A percentile compares a stretch with the other conserved stretches of the same genome.
Evolutionary conservation across 163 green algal genomes (phyloP).

Genomic region (Prototheca stagnorum): DNA sequence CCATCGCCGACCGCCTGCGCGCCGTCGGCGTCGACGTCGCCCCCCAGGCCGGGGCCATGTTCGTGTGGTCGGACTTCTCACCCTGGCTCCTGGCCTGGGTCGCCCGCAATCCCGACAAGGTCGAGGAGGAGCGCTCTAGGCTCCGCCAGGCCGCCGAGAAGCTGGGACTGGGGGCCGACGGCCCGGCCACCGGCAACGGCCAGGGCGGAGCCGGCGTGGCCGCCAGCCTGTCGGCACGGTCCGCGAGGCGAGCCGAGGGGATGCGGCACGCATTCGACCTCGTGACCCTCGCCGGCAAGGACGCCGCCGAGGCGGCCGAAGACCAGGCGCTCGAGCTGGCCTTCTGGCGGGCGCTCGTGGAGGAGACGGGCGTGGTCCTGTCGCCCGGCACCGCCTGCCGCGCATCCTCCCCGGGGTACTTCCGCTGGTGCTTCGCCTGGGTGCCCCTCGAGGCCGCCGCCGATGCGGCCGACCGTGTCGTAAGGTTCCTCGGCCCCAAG

Average conservation of each 20-base stretch:
- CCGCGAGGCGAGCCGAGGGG: background rate
- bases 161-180: background rate
- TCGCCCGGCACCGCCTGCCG: constrained; percentile 46
- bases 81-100: no score
- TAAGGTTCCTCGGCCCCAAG: background rate
- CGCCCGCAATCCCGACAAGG: no score
- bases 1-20: background rate
- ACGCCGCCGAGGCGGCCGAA: constrained; percentile 13
- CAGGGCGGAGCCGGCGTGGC: background rate
- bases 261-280: background rate
- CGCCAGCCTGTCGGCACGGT: background rate
- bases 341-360: constrained; percentile 27
- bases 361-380: constrained; percentile 27
- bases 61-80: constrained; percentile 55
- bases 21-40: constrained; percentile 34
- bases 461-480: background rate
- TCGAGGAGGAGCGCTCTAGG: no score
- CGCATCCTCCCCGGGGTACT: constrained; percentile 46
- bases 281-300: background rate
- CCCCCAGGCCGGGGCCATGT: constrained; percentile 35
- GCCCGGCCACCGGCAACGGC: background rate
- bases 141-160: background rate
- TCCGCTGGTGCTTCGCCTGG: constrained; percentile 61
- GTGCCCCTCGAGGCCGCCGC: constrained; percentile 14
- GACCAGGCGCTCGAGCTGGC: constrained; percentile 36